Evolutionary conservation across 176 grass and related monocot species (phyloP).

Genomic region (Zea luxurians): DNA sequence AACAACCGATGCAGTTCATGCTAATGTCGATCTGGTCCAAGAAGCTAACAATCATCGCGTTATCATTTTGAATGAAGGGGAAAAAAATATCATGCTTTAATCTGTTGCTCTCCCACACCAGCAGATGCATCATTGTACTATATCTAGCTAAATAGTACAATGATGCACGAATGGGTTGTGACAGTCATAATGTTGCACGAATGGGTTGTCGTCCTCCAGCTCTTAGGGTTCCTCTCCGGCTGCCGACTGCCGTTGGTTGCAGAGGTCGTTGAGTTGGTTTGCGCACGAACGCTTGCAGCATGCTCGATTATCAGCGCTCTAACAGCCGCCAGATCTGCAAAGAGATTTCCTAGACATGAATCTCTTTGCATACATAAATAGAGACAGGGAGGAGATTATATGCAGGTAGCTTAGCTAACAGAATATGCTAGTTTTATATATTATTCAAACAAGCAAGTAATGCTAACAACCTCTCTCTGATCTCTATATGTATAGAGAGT

Average conservation of each 20-base stretch:
- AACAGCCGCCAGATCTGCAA: neutral
- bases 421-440: neutral
- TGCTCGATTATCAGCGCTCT: neutral
- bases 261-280: slow-evolving; percentile 8
- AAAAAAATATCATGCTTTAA: no score
- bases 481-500: no score
- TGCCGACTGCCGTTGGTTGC: neutral
- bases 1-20: no score
- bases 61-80: neutral
- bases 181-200: slow-evolving; percentile 26
- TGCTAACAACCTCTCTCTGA: no score
- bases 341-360: neutral
- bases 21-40: no score
- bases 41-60: neutral
- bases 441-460: neutral
- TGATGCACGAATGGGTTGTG: slow-evolving; percentile 38
- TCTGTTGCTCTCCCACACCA: neutral
- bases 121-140: neutral
- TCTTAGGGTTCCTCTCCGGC: neutral
- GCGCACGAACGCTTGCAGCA: slow-evolving; percentile 19
- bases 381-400: neutral
- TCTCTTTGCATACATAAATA: neutral
- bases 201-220: slow-evolving; percentile 36
- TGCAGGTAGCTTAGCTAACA: neutral
- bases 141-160: neutral